phyloP scores from a whole-genome alignment of 108 stramenopile genomes.

The Epithemia pelagica region DNA sequence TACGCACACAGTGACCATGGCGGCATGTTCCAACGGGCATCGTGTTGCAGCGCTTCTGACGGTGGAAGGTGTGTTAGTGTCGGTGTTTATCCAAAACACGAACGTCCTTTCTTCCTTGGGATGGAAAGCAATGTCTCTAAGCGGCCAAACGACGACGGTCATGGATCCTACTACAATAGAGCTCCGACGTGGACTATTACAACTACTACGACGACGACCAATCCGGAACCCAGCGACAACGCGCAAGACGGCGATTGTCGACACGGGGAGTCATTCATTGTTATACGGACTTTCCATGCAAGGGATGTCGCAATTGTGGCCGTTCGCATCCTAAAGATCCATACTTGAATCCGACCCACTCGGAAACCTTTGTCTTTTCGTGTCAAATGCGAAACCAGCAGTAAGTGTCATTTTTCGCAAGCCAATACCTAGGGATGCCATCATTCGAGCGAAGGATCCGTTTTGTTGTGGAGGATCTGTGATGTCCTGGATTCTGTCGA shows the following conservation, averaged over 20 bases:
- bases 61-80: no score
- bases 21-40: no score
- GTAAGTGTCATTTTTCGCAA: conserved; percentile 38
- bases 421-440: conserved; percentile 53
- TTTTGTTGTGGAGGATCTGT: conserved; percentile 36
- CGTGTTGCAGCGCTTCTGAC: no score
- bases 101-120: no score
- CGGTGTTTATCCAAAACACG: no score
- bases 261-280: conserved; percentile 90
- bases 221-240: no score
- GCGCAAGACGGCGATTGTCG: conserved; percentile 91
- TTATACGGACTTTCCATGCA: conserved; percentile 94
- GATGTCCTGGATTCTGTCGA: conserved; percentile 40
- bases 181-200: no score
- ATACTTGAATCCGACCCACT: conserved; percentile 64
- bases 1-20: no score
- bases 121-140: no score
- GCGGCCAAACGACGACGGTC: no score
- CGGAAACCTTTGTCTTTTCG: conserved; percentile 46
- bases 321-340: conserved; percentile 85
- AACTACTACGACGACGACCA: no score
- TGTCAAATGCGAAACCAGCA: conserved; percentile 28
- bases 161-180: no score
- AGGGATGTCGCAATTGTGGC: conserved; percentile 72
- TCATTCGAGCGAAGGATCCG: conserved; percentile 38